Percentiles rank a stretch among this genome's conserved stretches.
These are phyloP conservation scores for Penicillium coprophilum DNA, from an alignment of 495 filamentous ascomycete species.

Conservation along the genomic window DNA sequence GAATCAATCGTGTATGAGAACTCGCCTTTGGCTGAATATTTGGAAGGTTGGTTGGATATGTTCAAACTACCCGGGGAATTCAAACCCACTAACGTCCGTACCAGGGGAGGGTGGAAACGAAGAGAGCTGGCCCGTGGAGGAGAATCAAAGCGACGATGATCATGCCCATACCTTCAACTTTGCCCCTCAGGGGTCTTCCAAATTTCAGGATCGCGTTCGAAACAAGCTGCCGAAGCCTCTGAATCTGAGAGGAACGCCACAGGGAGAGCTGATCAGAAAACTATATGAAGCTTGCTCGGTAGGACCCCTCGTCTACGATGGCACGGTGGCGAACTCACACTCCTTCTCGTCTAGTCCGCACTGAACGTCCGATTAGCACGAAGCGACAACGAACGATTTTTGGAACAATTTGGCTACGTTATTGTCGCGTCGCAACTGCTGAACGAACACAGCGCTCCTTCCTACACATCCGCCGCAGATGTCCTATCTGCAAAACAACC, in stretches of 20 bases:
- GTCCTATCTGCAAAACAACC: constrained; percentile 37
- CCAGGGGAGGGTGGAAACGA: constrained; percentile 51
- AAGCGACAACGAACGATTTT: constrained; percentile 80
- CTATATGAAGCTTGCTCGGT: constrained; percentile 62
- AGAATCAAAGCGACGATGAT: constrained; percentile 39
- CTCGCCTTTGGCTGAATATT: constrained; percentile 87
- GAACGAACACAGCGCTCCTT: constrained; percentile 59
- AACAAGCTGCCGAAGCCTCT: constrained; percentile 62
- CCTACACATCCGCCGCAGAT: constrained; percentile 46
- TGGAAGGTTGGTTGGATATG: constrained; percentile 70
- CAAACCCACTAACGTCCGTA: constrained; percentile 20
- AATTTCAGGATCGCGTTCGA: constrained; percentile 64
- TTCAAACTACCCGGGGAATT: constrained; percentile 3
- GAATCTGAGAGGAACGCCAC: constrained; percentile 54
- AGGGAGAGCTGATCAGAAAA: constrained; percentile 46
- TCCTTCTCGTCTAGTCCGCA: constrained; percentile 35
- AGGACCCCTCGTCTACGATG: constrained; percentile 26
- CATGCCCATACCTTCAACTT: constrained; percentile 54
- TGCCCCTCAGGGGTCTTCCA: constrained; percentile 71
- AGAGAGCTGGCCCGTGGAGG: constrained; percentile 45
- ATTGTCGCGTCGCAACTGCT: constrained; percentile 93
- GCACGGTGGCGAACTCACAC: constrained; percentile 10
- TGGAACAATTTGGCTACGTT: constrained; percentile 94
- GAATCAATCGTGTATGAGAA: constrained; percentile 89
- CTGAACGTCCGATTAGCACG: constrained; percentile 74